Evolutionary conservation across 441 rosid genomes (phyloP), one percentile per base, ranked within the genome.

Genomic region (Erodium texanum): DNA sequence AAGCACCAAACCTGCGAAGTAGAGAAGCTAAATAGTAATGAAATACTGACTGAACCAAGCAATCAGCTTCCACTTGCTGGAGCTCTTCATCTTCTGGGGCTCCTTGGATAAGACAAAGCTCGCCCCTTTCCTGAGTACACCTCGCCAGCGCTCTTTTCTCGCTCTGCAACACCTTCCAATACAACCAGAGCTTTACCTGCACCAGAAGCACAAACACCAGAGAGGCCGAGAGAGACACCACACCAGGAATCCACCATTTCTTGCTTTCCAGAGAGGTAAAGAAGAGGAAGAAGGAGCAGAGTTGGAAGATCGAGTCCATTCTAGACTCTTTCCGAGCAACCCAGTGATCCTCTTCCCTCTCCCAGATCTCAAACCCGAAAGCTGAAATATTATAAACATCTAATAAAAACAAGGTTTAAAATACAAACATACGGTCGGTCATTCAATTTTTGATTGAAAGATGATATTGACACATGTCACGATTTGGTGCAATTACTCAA

Each of bases 321-420:
- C 91, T 83, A 0, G 87, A 80, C 73, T 91, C 97, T 73, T 79
- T 91, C 0, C 69, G 75, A 0, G 81, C 71, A 1, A 86, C 84
- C 27, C 82, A 77, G 8, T 81, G 74, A 52, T 83, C 78, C 74
- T 93, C 96, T 43, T 93, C 99, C 77, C 99, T 82, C 71, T 91
- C 92, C 96, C 97, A 88, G 36, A 91, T 80, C 76, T 93, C 89
- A 65, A 91, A 82, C n/a, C n/a, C n/a, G n/a, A n/a, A n/a, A n/a
- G n/a, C n/a, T n/a, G n/a, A n/a, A n/a, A n/a, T n/a, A n/a, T n/a
- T n/a, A n/a, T n/a, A n/a, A n/a, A n/a, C n/a, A n/a, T n/a, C n/a
- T n/a, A n/a, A n/a, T n/a, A n/a, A n/a, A n/a, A n/a, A n/a, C n/a
- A n/a, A n/a, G n/a, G n/a, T n/a, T n/a, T n/a, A n/a, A n/a, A n/a